Evolutionary conservation across 2,329 filamentous ascomycete species (phyloP), one percentile per base, ranked within the genome.

Genomic region (Laburnicola sp.): DNA sequence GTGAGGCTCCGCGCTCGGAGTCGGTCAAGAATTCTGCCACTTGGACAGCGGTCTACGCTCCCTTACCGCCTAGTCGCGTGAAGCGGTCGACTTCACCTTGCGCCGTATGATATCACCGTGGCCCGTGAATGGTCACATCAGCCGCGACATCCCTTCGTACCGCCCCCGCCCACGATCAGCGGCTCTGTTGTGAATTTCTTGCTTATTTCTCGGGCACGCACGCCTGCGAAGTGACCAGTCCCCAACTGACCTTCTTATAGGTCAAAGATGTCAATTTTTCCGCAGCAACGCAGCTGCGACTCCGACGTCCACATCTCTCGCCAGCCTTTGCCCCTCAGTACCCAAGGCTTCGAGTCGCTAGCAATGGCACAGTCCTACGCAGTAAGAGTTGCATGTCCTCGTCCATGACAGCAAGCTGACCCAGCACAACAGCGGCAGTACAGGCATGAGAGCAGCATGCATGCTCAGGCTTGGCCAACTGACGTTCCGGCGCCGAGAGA

Each of bases 51-150:
- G 23, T 34, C 40, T 45, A 50, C 56, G 48, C 42, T 47, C 48
- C 11, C 45, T 58, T 51, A 63, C 62, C 60, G 61, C 60, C 56
- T 23, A 25, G 48, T 49, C 45, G 23, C 54, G 65, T 64, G 58
- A 62, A 58, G 64, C 54, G 53, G 59, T 62, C 50, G 49, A 47
- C 41, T 50, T 51, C 53, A 54, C 54, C 53, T 37, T 52, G 51
- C 62, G 56, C 6, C 28, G 26, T 64, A 59, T 62, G 50, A 57
- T 28, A 50, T 45, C 47, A 50, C 46, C 37, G 37, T 45, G 47
- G 40, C 44, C 45, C 40, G 56, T 64, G 59, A 61, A 59, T 62
- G 39, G 56, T 55, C 51, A 48, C 59, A 44, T 46, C 44, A 51
- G 42, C 55, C 49, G 50, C 50, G 42, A 50, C 58, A 45, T 43